Base-by-base conservation (phyloP, 1,139 yeast species). In the Sporopachydermia cereana region DNA sequence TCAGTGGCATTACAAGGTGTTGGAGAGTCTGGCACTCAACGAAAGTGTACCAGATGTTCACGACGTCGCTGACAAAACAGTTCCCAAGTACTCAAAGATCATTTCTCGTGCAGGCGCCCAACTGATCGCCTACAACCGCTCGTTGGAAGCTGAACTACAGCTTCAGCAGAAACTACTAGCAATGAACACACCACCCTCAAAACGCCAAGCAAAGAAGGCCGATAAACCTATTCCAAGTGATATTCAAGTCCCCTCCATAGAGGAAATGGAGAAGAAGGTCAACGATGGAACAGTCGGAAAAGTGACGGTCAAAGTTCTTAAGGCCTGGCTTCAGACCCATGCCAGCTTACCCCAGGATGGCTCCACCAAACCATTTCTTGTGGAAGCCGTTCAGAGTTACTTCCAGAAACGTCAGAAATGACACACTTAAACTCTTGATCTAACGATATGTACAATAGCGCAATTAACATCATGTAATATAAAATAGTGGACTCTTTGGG, bases 1-100 rank as follows among this genome's bases (percentile, higher is more conserved):
- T 41, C 78, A 77, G 48, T 79, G 77, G 67, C 83, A 79, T 54
- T 81, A 77, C 59, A 72, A 74, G 49, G 65, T 79, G 0, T 60
- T 86, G 23, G 79, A 80, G 54, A 82, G 84, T 47, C 76, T 77
- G 49, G 69, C 85, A 17, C 62, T 88, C 43, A 89, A 83, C 51
- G 72, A 73, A 16, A 83, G 76, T 48, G 61, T 70, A 16, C 62
- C 65, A 1, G 62, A 60, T 2, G 64, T 57, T 2, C 69, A 56
- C 1, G 43, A 48, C 41, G 22, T 39, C 16, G 50, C 50, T 7
- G 65, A 60, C 44, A 55, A 53, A 22, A 57, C 66, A 1, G 29
- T 53, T 20, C 69, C 69, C 2, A 63, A 61, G 48, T 64, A 53
- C 49, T 34, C 39, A 7, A 34, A 34, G 17, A 34, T 34, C 22